Evolutionary conservation across 2,329 filamentous ascomycete genomes (phyloP).

Genomic region (Emergomyces orientalis): DNA sequence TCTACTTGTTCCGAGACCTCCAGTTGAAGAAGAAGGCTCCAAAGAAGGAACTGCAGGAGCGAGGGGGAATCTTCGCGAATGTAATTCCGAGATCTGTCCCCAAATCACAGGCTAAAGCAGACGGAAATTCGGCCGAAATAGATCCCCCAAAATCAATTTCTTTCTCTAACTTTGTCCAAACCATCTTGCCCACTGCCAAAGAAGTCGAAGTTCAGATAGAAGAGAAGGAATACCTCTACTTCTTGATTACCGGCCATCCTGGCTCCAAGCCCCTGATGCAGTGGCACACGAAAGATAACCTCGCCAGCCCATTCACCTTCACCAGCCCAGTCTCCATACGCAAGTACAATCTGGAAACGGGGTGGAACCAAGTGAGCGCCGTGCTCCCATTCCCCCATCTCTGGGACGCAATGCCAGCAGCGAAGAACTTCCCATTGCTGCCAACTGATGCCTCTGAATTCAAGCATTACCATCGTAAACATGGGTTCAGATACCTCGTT

Average conservation of each 20-base stretch:
- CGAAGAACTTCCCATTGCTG: not conserved
- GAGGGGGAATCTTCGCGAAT: not conserved
- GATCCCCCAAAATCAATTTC: constrained; percentile 2
- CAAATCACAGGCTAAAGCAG: not conserved
- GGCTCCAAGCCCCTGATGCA: constrained; percentile 4
- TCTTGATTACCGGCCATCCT: not conserved
- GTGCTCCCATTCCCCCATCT: not conserved
- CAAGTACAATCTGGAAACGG: not conserved
- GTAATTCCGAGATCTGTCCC: not conserved
- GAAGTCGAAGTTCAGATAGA: not conserved
- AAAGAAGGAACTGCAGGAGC: not conserved
- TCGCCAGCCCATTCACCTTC: not conserved
- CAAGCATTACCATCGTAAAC: not conserved
- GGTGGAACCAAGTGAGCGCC: not conserved
- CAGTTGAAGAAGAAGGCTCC: not conserved
- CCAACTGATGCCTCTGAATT: not conserved
- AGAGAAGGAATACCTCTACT: not conserved
- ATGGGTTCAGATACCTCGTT: not conserved
- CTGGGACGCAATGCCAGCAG: not conserved
- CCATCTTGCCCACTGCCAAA: not conserved
- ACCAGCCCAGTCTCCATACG: not conserved
- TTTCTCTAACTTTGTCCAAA: constrained; percentile 1
- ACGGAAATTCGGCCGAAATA: not conserved
- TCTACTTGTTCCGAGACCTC: not conserved
- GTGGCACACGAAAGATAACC: constrained; percentile 2